Percentiles rank a stretch among this genome's conserved stretches.
phyloP scores from a whole-genome alignment of 805 yeast species.

The Yamadazyma nakazawae region DNA sequence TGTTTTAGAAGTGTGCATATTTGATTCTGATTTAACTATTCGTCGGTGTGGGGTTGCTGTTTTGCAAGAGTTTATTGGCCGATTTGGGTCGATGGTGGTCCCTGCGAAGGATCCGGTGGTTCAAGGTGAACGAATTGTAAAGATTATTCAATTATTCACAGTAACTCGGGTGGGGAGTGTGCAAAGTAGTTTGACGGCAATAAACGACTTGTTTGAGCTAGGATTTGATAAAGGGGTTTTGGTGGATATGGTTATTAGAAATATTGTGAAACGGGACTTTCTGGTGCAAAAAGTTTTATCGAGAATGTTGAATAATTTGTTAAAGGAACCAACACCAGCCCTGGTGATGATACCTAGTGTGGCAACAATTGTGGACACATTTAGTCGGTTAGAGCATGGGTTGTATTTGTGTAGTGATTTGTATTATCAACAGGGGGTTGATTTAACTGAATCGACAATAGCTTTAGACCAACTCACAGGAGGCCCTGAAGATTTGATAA shows the following conservation, averaged over 20 bases:
- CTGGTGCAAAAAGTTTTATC: conserved; percentile 10
- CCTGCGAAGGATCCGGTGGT: conserved; percentile 11
- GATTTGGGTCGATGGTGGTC: conserved; percentile 53
- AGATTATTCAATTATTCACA: conserved; percentile 59
- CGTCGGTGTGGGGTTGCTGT: conserved; percentile 86
- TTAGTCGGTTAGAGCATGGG: conserved; percentile 6
- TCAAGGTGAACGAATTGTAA: conserved; percentile 38
- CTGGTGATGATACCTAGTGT: conserved; percentile 1
- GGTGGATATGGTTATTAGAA: conserved; percentile 6
- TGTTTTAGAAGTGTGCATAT: conserved; percentile 53
- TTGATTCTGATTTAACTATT: conserved; percentile 71
- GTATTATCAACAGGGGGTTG: background rate
- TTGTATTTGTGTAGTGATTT: conserved; percentile 8
- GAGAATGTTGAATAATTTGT: conserved; percentile 1
- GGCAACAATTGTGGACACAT: background rate
- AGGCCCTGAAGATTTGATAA: conserved; percentile 4
- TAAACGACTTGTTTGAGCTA: conserved; percentile 17
- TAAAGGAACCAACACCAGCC: background rate
- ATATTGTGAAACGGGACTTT: conserved; percentile 7
- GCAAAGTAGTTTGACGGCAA: conserved; percentile 15
- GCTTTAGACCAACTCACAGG: no score
- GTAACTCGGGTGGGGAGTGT: conserved; percentile 27
- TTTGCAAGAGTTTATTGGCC: conserved; percentile 78
- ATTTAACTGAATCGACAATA: no score
- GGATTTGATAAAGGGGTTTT: conserved; percentile 22